Percentiles rank a stretch among this genome's conserved stretches.
Evolutionary conservation across 139 green algal species (phyloP).

Genomic region (Chlorokybus atmophyticus): DNA sequence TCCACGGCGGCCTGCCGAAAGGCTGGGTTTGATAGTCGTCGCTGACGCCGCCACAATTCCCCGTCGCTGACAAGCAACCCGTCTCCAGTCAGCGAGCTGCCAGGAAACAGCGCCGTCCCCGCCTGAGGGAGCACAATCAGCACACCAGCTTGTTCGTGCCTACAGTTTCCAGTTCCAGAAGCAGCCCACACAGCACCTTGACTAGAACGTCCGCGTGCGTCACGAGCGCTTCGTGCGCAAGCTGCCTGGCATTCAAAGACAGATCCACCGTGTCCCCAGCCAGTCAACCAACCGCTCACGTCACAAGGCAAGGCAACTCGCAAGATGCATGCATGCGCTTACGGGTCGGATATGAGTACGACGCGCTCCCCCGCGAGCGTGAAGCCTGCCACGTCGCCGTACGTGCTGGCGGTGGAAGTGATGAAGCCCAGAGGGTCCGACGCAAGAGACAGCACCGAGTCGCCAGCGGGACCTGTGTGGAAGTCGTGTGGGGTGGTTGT

Average conservation of each 20-base stretch:
- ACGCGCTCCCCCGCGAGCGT: constrained; percentile 62
- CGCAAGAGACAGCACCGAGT: constrained; percentile 46
- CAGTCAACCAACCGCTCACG: not conserved
- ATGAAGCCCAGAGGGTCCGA: constrained; percentile 52
- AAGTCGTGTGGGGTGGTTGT: too few species aligned
- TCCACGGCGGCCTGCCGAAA: constrained; percentile 60
- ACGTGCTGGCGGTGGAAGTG: constrained; percentile 1
- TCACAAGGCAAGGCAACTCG: not conserved
- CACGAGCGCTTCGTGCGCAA: constrained; percentile 33
- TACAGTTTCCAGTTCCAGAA: not conserved
- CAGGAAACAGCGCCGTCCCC: constrained; percentile 82
- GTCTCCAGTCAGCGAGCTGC: constrained; percentile 60
- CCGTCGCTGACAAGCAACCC: constrained; percentile 50
- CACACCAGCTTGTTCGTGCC: not conserved
- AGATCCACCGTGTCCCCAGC: too few species aligned
- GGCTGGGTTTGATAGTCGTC: constrained; percentile 64
- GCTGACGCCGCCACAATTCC: constrained; percentile 57
- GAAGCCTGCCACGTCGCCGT: constrained; percentile 52
- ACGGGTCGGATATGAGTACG: constrained; percentile 50
- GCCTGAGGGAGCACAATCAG: not conserved
- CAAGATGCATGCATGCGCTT: constrained; percentile 1
- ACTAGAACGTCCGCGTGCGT: constrained; percentile 16
- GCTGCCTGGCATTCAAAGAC: not conserved
- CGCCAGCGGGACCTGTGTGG: constrained; percentile 41
- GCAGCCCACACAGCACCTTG: constrained; percentile 5